Evolutionary conservation across 805 yeast species (phyloP), one percentile per base, ranked within the genome.

Genomic region (Pichia sporocuriosa): DNA sequence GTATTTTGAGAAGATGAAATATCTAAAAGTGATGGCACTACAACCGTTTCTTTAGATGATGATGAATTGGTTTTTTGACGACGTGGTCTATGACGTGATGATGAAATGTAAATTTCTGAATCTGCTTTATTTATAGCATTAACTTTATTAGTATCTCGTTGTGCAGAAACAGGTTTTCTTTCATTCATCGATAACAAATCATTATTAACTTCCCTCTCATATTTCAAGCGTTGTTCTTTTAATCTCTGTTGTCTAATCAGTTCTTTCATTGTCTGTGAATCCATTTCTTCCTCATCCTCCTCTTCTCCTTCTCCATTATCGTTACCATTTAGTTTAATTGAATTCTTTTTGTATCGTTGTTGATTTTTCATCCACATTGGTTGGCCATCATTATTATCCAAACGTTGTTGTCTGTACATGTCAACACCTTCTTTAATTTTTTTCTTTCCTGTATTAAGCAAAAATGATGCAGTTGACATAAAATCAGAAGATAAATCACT

Each of bases 311-410:
- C 71, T 13, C 69, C 75, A 12, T 69, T 66, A 39, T 70, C 77
- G 24, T 72, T 70, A 17, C 65, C 68, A 30, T 52, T 61, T 11
- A 56, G 28, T 25, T 24, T 40, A 31, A 52, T 54, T 9, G 65
- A 67, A 3, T 69, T 67, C 15, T 64, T 63, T 42, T 68, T 73
- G 50, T 79, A 70, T 50, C 54, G 64, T 12, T 62, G 66, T 51
- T 75, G 80, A 45, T 75, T 72, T 43, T 65, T 70, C 88, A 85
- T 80, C 95, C 95, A 85, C 2, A 80, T 76, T 0, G 95, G 95
- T 48, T 65, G 55, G 37, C 60, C 58, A 31, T 59, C 57, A 17
- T 54, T 55, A 11, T 55, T 55, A 32, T 56, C 52, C 42, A 57
- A 39, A 30, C 48, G 59, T 33, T 59, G 60, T 27, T 57, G 59